These are phyloP conservation scores for Stemphylium beticola DNA, from an alignment of 2,329 filamentous ascomycete species.

Conservation along the genomic window DNA sequence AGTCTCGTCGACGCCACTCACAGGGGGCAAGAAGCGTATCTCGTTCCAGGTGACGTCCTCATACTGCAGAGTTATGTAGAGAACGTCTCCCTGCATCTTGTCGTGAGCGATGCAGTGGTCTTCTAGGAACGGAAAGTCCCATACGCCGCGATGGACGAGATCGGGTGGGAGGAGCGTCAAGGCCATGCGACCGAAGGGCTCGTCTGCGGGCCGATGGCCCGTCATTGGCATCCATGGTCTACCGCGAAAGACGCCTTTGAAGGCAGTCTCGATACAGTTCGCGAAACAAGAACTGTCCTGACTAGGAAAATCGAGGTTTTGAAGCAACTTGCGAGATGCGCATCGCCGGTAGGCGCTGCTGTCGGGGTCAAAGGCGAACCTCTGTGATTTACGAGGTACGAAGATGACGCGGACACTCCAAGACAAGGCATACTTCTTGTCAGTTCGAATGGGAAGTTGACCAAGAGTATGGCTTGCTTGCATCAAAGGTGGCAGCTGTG, in stretches of 20 bases:
- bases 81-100: slow-evolving; percentile 50
- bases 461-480: slow-evolving; percentile 37
- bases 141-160: slow-evolving; percentile 42
- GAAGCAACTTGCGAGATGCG: slow-evolving; percentile 48
- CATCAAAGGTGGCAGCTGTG: slow-evolving; percentile 38
- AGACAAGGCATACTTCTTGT: slow-evolving; percentile 46
- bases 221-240: slow-evolving; percentile 51
- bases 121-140: slow-evolving; percentile 50
- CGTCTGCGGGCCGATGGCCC: slow-evolving; percentile 47
- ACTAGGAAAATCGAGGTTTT: slow-evolving; percentile 46
- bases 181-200: slow-evolving; percentile 49
- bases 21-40: slow-evolving; percentile 45
- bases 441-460: slow-evolving; percentile 46
- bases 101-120: slow-evolving; percentile 51
- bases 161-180: slow-evolving; percentile 44
- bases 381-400: slow-evolving; percentile 46
- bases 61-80: slow-evolving; percentile 50
- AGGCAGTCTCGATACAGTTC: slow-evolving; percentile 44
- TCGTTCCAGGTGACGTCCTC: slow-evolving; percentile 51
- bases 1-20: slow-evolving; percentile 41
- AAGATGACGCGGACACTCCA: slow-evolving; percentile 50
- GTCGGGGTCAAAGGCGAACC: slow-evolving; percentile 48
- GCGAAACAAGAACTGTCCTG: slow-evolving; percentile 48
- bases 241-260: slow-evolving; percentile 45
- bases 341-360: slow-evolving; percentile 48